These are phyloP conservation scores for Acanthamoeba triangularis DNA, from an alignment of 208 protist genomes.

Conservation along the genomic window DNA sequence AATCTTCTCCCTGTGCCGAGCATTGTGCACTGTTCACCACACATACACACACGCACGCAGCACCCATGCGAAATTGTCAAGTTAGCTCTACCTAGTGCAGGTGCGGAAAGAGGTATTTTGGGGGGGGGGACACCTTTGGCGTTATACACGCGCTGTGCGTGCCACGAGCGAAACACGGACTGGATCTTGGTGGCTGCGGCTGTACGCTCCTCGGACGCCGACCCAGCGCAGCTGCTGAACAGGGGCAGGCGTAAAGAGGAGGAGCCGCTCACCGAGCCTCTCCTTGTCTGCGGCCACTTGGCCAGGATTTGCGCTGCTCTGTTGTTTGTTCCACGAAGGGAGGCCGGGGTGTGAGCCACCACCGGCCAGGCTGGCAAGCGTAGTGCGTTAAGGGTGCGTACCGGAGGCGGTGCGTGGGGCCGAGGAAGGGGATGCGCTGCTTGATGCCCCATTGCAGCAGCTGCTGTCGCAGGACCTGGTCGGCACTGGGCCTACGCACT, in stretches of 20 bases:
- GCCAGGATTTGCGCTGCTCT: not conserved
- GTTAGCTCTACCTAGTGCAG: too few species aligned
- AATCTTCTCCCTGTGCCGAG: not conserved
- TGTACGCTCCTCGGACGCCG: not conserved
- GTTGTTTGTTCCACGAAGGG: not conserved
- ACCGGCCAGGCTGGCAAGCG: not conserved
- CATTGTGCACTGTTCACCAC: not conserved
- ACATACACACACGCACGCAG: too few species aligned
- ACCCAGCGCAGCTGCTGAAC: not conserved
- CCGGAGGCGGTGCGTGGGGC: not conserved
- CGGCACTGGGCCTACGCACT: not conserved
- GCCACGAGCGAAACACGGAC: not conserved
- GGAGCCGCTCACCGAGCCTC: not conserved
- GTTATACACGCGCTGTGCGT: not conserved
- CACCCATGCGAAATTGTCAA: too few species aligned
- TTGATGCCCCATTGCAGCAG: not conserved
- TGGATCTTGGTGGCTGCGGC: not conserved
- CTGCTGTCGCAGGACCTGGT: not conserved
- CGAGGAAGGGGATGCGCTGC: constrained; percentile 1
- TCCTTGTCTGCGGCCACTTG: not conserved
- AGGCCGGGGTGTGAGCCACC: not conserved
- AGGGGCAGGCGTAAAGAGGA: not conserved
- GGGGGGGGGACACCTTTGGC: not conserved
- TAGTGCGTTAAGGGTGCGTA: not conserved
- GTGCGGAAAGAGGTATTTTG: too few species aligned